Conservation (phyloP, 768 basidiomycete genomes). For the Pulveroboletus frians region DNA sequence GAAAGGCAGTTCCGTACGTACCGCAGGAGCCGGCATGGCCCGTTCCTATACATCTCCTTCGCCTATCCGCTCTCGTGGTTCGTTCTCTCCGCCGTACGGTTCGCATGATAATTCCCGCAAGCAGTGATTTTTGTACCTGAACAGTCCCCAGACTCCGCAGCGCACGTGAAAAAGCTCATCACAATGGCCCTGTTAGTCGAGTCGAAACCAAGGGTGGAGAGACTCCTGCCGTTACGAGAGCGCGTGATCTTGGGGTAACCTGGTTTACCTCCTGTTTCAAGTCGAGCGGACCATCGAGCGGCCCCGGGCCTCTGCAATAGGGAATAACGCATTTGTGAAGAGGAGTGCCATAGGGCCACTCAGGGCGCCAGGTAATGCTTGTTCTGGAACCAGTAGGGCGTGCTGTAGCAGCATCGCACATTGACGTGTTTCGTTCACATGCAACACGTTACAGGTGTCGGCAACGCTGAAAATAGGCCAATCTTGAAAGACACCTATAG, state of each 20-base stretch:
- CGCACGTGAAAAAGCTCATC: conserved; percentile 50
- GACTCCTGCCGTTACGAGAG: conserved; percentile 32
- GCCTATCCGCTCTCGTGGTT: conserved; percentile 61
- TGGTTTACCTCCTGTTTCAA: conserved; percentile 40
- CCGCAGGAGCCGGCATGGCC: conserved; percentile 38
- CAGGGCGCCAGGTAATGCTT: conserved; percentile 38
- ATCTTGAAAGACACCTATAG: too few relatives aligned
- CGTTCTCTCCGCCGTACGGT: conserved; percentile 53
- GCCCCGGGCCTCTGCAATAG: conserved; percentile 74
- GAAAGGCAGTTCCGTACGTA: conserved; percentile 4
- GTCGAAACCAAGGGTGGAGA: conserved; percentile 48
- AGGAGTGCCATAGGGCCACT: conserved; percentile 65
- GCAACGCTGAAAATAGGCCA: too few relatives aligned
- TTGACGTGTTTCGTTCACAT: too few relatives aligned
- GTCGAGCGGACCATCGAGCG: conserved; percentile 54
- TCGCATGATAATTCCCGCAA: conserved; percentile 55
- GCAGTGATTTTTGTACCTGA: conserved; percentile 35
- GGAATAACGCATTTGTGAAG: conserved; percentile 61
- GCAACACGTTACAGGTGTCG: too few relatives aligned
- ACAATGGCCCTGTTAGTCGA: conserved; percentile 68
- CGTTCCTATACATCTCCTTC: conserved; percentile 53
- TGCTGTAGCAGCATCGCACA: too few relatives aligned
- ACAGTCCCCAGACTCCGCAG: conserved; percentile 29
- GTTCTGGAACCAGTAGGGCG: too few relatives aligned
- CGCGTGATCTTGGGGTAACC: conserved; percentile 46